Evolutionary conservation across 2,329 filamentous ascomycete genomes (phyloP).

Genomic region (Colletotrichum tropicicola): DNA sequence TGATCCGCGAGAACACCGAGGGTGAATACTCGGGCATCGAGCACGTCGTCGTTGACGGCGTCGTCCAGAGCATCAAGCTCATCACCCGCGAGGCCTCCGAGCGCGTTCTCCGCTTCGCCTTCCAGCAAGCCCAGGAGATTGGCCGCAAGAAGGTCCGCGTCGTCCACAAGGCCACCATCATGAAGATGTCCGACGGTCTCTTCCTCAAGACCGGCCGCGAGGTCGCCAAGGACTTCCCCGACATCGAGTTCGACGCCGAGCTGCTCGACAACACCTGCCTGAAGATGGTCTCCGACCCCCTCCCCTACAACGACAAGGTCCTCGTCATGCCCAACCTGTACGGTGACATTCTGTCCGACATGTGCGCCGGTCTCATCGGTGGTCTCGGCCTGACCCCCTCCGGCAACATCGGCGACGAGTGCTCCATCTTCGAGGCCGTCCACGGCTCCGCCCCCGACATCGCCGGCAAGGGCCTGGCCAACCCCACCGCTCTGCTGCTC

Average conservation of each 20-base stretch:
- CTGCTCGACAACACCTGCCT: constrained; percentile 99
- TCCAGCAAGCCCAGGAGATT: constrained; percentile 95
- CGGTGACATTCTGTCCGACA: constrained; percentile 99
- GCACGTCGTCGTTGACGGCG: constrained; percentile 96
- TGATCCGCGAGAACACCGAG: constrained; percentile 99
- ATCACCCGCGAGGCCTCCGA: constrained; percentile 95
- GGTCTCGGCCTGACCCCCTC: constrained; percentile 97
- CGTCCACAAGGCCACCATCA: constrained; percentile 99
- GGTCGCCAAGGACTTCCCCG: constrained; percentile 93
- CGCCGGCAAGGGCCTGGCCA: constrained; percentile 93
- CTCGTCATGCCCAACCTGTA: constrained; percentile 98
- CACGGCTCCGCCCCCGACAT: constrained; percentile 98
- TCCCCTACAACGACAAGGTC: constrained; percentile 99
- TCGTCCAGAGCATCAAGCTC: constrained; percentile 99
- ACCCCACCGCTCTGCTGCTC: constrained; percentile 95
- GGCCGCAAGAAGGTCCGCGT: constrained; percentile 97
- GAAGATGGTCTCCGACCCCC: constrained; percentile 97
- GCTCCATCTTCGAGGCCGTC: constrained; percentile 99
- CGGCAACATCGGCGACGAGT: constrained; percentile 98
- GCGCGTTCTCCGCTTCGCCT: constrained; percentile 95
- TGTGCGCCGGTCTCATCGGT: constrained; percentile 98
- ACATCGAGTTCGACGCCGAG: constrained; percentile 96
- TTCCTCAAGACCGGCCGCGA: constrained; percentile 90
- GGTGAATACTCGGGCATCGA: constrained; percentile 99
- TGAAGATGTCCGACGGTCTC: constrained; percentile 99